These are phyloP conservation scores for Pythium utonaiense DNA, from an alignment of 352 stramenopile species.

Conservation along the genomic window DNA sequence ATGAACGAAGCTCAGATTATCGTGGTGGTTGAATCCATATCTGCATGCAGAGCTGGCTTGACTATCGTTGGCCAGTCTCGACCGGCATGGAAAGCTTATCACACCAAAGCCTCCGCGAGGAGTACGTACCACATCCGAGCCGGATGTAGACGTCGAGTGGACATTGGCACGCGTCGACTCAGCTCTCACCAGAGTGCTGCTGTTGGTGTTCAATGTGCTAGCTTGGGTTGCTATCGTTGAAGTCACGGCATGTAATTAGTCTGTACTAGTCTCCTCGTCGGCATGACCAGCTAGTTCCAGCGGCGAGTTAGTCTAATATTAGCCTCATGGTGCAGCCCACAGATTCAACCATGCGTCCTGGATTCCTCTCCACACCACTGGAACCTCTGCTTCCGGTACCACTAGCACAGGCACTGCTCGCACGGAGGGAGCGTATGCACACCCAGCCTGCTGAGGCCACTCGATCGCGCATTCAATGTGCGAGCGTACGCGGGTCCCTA, in stretches of 20 bases:
- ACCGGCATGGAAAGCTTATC: too few relatives aligned
- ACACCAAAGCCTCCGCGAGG: too few relatives aligned
- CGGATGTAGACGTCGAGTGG: too few relatives aligned
- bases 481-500: neutral
- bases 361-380: neutral
- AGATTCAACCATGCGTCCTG: neutral
- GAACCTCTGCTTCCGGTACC: neutral
- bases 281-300: neutral
- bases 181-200: too few relatives aligned
- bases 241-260: neutral
- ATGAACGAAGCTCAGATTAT: too few relatives aligned
- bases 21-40: too few relatives aligned
- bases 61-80: too few relatives aligned
- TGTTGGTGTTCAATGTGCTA: too few relatives aligned
- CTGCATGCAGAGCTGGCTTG: too few relatives aligned
- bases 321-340: neutral
- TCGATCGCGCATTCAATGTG: constrained; percentile 2
- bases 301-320: neutral
- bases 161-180: too few relatives aligned
- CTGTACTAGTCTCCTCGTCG: neutral
- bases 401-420: neutral
- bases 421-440: neutral
- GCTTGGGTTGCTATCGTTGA: too few relatives aligned
- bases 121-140: too few relatives aligned
- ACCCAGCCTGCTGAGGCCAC: neutral